Base-by-base conservation (phyloP, 106 monocot species). In the Phalaenopsis aphrodite region DNA sequence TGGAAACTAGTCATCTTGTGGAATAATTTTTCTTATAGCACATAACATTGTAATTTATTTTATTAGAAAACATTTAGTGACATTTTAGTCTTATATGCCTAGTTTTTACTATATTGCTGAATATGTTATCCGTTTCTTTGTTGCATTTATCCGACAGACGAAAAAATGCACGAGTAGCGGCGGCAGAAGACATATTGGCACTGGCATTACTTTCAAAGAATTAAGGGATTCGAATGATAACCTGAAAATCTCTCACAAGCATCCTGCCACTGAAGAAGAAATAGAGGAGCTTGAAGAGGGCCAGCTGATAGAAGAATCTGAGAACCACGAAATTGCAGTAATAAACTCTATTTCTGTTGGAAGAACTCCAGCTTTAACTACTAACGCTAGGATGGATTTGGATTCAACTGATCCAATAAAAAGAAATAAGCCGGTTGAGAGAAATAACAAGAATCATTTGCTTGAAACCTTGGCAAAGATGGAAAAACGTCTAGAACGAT, bases 401-500 rank as follows among this genome's bases (percentile, higher is more conserved):
- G 65, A 64, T 17, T 37, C 52, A 41, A 46, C 77, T 72, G 81
- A 86, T 72, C 72, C 72, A 45, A 55, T 18, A 23, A 39, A 46
- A 17, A 74, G 56, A 11, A 56, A 56, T 4, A 68, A 86, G 41
- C 30, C 74, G 41, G 16, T 36, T 19, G 82, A 45, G 19, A 73
- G 42, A 36, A 84, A 82, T 36, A 69, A 89, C 68, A 79, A 72
- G 5, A 82, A 77, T 21, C 84, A 66, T 69, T 84, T 86, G 58
- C 82, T 91, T 38, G 86, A 88, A 76, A 83, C 82, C 43, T 78
- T 91, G 43, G 84, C 75, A 61, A 88, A 86, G 78, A 91, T 91
- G 88, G 81, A 91, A 66, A 91, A 84, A 76, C 86, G 91, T 48
- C 76, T 68, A 71, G 86, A 88, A 66, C 81, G 91, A 24, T 91